A percentile compares a stretch with the other conserved stretches of the same genome.
Evolutionary conservation across 2,329 filamentous ascomycete species (phyloP).

Genomic region (Aplosporella prunicola): DNA sequence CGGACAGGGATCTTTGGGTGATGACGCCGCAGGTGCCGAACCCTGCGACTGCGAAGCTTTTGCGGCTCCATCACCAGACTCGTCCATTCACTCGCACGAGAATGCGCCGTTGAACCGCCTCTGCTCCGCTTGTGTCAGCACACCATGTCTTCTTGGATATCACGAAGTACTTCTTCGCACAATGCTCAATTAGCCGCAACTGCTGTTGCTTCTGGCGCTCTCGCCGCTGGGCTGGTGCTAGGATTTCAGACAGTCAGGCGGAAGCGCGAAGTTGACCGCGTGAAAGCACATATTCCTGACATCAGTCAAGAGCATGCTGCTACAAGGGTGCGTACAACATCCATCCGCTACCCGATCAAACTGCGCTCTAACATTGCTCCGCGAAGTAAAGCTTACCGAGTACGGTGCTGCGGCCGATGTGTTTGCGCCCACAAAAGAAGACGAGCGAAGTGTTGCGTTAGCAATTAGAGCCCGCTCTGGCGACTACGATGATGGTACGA

Average conservation of each 20-base stretch:
- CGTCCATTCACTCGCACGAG: no score
- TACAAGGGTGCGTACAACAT: conserved; percentile 38
- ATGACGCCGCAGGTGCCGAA: no score
- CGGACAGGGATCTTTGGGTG: no score
- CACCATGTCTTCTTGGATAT: conserved; percentile 38
- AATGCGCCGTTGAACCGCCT: no score
- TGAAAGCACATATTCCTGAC: conserved; percentile 55
- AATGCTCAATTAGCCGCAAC: conserved; percentile 58
- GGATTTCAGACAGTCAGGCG: conserved; percentile 48
- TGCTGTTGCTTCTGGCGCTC: conserved; percentile 47
- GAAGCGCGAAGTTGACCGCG: conserved; percentile 44
- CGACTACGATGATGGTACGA: conserved; percentile 53
- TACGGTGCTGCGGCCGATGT: conserved; percentile 46
- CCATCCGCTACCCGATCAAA: background rate
- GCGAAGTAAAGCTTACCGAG: conserved; percentile 47
- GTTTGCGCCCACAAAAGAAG: conserved; percentile 39
- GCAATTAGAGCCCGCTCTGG: conserved; percentile 52
- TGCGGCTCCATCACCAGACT: no score
- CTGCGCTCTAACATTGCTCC: conserved; percentile 3
- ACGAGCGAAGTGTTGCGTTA: conserved; percentile 48
- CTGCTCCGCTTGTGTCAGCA: no score
- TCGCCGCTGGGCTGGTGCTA: conserved; percentile 45
- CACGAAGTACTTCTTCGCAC: conserved; percentile 36
- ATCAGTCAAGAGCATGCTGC: conserved; percentile 42
- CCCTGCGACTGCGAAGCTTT: no score